A percentile compares a stretch with the other conserved stretches of the same genome.
phyloP scores from a whole-genome alignment of 2,329 filamentous ascomycete species.

The Penicillium sp. region DNA sequence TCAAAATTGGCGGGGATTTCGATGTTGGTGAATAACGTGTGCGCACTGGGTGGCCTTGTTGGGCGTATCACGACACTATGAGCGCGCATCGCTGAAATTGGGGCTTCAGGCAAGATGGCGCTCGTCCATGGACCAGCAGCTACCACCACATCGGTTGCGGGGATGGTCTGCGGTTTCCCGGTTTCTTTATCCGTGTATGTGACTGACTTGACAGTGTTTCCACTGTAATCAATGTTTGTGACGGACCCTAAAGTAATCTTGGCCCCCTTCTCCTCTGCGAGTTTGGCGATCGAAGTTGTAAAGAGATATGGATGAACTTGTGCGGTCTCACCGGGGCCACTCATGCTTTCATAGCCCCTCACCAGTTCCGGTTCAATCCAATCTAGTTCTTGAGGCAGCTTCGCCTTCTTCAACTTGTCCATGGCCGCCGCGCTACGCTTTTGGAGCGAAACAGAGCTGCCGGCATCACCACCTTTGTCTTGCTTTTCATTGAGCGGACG shows the following conservation, averaged over 20 bases:
- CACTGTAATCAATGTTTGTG: conserved; percentile 65
- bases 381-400: conserved; percentile 77
- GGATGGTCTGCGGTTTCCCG: conserved; percentile 54
- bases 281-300: conserved; percentile 78
- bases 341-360: conserved; percentile 80
- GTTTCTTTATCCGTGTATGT: conserved; percentile 63
- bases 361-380: conserved; percentile 77
- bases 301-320: conserved; percentile 95
- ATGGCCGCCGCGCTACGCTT: conserved; percentile 60
- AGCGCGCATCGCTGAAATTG: conserved; percentile 65
- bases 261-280: conserved; percentile 73
- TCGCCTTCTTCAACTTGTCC: conserved; percentile 59
- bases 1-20: conserved; percentile 68
- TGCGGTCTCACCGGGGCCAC: conserved; percentile 77
- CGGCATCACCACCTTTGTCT: conserved; percentile 29
- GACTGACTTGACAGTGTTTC: conserved; percentile 63
- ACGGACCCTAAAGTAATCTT: conserved; percentile 72
- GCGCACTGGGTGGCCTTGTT: conserved; percentile 54
- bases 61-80: conserved; percentile 68
- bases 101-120: conserved; percentile 57
- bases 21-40: conserved; percentile 78
- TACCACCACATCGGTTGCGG: conserved; percentile 64
- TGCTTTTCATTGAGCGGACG: conserved; percentile 44
- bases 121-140: conserved; percentile 68
- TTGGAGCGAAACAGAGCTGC: conserved; percentile 56